phyloP scores from a whole-genome alignment of 2,329 filamentous ascomycete species.

The Hypoxylon rubiginosum region DNA sequence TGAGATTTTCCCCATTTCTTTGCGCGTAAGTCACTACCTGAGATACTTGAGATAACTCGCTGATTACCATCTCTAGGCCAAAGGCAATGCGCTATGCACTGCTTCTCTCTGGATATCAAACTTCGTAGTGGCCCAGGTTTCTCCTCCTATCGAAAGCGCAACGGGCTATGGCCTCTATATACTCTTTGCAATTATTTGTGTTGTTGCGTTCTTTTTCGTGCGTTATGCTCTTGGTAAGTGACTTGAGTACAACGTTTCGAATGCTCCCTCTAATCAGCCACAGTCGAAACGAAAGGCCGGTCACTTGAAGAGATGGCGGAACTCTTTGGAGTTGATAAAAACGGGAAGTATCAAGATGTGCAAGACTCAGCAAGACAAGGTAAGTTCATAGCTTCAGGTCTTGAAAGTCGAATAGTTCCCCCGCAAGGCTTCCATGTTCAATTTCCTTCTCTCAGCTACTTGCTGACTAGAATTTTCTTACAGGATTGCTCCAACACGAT shows the following conservation, averaged over 20 bases:
- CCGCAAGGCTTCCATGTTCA: background rate
- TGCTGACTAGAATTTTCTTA: slow-evolving; percentile 2
- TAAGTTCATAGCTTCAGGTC: slow-evolving; percentile 5
- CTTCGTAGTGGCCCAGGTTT: slow-evolving; percentile 43
- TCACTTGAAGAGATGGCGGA: slow-evolving; percentile 48
- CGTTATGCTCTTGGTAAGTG: slow-evolving; percentile 46
- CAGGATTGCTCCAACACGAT: slow-evolving; percentile 29
- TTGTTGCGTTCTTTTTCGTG: slow-evolving; percentile 48
- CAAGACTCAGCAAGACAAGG: slow-evolving; percentile 36
- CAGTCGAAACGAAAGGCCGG: slow-evolving; percentile 43
- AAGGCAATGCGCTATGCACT: slow-evolving; percentile 47
- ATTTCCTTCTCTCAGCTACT: background rate
- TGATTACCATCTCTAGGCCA: slow-evolving; percentile 27
- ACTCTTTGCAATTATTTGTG: slow-evolving; percentile 46
- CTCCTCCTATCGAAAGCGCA: slow-evolving; percentile 44
- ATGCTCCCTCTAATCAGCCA: slow-evolving; percentile 11
- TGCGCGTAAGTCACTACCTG: slow-evolving; percentile 12
- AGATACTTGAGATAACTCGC: background rate
- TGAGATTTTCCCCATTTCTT: slow-evolving; percentile 46
- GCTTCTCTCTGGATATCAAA: slow-evolving; percentile 49
- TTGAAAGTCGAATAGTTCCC: background rate
- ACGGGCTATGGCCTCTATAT: slow-evolving; percentile 49
- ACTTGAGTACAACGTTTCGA: background rate
- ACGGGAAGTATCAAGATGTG: slow-evolving; percentile 29
- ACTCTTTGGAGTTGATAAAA: slow-evolving; percentile 45